Evolutionary conservation across 441 rosid genomes (phyloP).

Genomic region (Populus tomentosa): DNA sequence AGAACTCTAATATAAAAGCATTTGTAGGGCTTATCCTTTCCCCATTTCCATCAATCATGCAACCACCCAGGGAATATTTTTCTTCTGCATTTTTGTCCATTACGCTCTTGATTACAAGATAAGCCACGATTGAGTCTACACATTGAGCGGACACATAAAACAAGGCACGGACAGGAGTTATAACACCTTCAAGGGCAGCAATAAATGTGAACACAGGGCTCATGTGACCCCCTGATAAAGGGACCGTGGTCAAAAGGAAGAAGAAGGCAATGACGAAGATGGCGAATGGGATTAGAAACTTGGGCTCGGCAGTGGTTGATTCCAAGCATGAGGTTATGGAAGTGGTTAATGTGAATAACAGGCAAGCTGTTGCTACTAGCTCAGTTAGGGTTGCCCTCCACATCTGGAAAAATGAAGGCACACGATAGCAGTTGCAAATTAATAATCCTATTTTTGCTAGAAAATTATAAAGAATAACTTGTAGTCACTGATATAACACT

Average conservation of each 20-base stretch:
- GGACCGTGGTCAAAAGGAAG: constrained; percentile 39
- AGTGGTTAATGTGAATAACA: constrained; percentile 37
- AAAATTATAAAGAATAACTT: too few relatives aligned
- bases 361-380: constrained; percentile 39
- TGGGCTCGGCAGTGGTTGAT: constrained; percentile 30
- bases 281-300: constrained; percentile 31
- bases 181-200: constrained; percentile 29
- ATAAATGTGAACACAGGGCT: constrained; percentile 45
- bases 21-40: constrained; percentile 19
- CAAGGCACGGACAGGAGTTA: constrained; percentile 25
- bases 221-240: constrained; percentile 51
- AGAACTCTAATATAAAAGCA: constrained; percentile 34
- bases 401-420: constrained; percentile 30
- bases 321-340: constrained; percentile 40
- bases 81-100: constrained; percentile 23
- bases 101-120: constrained; percentile 17
- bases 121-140: constrained; percentile 33
- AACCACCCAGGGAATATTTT: constrained; percentile 39
- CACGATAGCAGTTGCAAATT: neutral
- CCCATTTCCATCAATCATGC: constrained; percentile 21
- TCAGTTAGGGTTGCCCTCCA: constrained; percentile 48
- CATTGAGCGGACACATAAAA: constrained; percentile 38
- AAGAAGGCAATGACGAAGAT: constrained; percentile 38
- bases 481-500: too few relatives aligned
- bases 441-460: neutral